Evolutionary conservation across 257 asterid genomes (phyloP), one percentile per base, ranked within the genome.

Genomic region (Pogostemon cablin): DNA sequence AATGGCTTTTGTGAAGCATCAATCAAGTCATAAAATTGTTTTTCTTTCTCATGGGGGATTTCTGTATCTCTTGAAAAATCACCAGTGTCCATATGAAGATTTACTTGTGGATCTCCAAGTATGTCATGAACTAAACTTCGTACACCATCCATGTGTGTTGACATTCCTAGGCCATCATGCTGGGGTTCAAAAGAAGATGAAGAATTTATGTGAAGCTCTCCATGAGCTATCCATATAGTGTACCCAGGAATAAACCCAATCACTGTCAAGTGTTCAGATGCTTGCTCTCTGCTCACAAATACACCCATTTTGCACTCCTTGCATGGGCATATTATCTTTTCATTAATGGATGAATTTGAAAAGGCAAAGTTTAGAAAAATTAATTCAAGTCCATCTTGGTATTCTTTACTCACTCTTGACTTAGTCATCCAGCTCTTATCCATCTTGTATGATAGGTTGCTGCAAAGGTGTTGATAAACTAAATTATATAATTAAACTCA

Each of bases 221-320:
- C 50, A 40, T 61, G 50, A 61, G 50, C 50, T n/a, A 61, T 61
- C 67, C 67, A 61, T 40, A 39, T 10, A 46, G 59, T 53, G 59
- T 53, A 53, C 17, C 35, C 59, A 53, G 10, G 59, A 53, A 53
- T 53, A 35, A 53, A 53, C 37, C 37, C 59, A 53, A 15, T 35
- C 4, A 53, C 59, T 20, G 59, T 53, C 10, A 53, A 20, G 37
- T 53, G 37, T 20, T 53, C 59, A 4, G 6, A 53, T 25, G 59
- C 59, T 9, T 53, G 6, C 2, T 17, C 59, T 15, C 59, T 53
- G 17, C 59, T 53, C 17, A 15, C 37, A 53, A 53, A 53, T 10
- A 53, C 59, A 20, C 37, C 59, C 5, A 1, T 53, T 25, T 7
- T 3, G 3, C 59, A 53, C 15, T 20, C 10, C 38, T 53, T 53